Evolutionary conservation across 148 eudicot species (phyloP).

Genomic region (Nepenthes mirabilis): DNA sequence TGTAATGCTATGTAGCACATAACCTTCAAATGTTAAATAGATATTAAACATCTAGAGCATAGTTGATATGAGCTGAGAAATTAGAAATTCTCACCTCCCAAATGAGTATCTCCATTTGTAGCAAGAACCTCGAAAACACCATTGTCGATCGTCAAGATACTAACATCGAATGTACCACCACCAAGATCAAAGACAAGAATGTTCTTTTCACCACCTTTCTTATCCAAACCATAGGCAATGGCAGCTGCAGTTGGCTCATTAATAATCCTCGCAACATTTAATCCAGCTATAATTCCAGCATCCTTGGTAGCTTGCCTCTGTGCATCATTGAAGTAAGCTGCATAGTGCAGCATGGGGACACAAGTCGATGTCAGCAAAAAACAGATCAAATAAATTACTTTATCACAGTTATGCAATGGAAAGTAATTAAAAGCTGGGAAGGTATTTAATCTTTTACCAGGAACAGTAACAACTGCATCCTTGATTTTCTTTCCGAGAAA

Average conservation of each 20-base stretch:
- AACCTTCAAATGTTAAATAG: neutral
- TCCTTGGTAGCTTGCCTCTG: constrained; percentile 10
- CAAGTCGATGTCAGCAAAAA: neutral
- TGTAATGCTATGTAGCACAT: no score
- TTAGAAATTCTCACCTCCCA: neutral
- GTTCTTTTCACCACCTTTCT: constrained; percentile 8
- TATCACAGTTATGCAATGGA: neutral
- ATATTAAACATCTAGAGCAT: neutral
- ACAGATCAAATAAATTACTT: neutral
- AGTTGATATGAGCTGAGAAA: neutral
- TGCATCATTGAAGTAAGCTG: constrained; percentile 8
- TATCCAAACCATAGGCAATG: constrained; percentile 7
- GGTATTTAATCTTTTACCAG: constrained; percentile 7
- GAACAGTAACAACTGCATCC: constrained; percentile 25
- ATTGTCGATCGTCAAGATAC: constrained; percentile 4
- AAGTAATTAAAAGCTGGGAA: neutral
- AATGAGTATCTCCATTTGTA: constrained; percentile 5
- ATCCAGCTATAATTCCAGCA: constrained; percentile 3
- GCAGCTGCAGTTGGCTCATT: constrained; percentile 7
- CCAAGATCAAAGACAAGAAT: constrained; percentile 9
- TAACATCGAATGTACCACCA: constrained; percentile 5
- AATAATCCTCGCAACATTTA: constrained; percentile 6
- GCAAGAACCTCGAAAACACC: constrained; percentile 6
- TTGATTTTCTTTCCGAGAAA: constrained; percentile 28
- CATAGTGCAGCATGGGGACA: neutral